phyloP scores from a whole-genome alignment of 306 rosid species.

The Glycine tomentella region DNA sequence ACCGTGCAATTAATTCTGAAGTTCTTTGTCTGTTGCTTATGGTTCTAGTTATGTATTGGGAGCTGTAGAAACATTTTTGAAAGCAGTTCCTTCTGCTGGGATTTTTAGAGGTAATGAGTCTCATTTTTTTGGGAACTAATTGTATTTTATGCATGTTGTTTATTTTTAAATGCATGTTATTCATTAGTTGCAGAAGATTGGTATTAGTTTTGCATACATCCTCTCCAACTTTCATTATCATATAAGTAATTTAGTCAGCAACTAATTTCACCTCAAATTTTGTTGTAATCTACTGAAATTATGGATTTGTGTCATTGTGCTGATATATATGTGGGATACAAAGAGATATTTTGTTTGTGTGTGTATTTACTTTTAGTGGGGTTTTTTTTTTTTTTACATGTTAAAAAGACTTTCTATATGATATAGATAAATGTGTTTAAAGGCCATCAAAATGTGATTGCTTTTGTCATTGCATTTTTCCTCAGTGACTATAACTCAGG shows the following conservation, averaged over 20 bases:
- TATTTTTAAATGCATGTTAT: constrained; percentile 12
- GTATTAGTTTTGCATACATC: constrained; percentile 5
- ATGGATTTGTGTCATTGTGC: constrained; percentile 8
- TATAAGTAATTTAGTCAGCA: constrained; percentile 20
- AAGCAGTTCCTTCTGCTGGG: constrained; percentile 95
- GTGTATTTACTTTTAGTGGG: not conserved
- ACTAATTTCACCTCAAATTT: constrained; percentile 27
- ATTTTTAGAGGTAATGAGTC: constrained; percentile 80
- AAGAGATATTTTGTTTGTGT: not conserved
- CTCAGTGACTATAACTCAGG: not conserved
- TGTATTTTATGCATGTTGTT: constrained; percentile 2
- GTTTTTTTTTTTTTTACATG: constrained; percentile 24
- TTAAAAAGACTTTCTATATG: not conserved
- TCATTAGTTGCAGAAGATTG: not conserved
- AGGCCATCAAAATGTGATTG: not conserved
- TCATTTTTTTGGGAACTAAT: constrained; percentile 19
- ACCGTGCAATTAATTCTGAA: constrained; percentile 34
- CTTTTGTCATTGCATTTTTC: not conserved
- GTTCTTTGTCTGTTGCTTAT: constrained; percentile 51
- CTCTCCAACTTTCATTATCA: not conserved
- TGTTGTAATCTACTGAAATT: constrained; percentile 18
- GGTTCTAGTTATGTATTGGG: constrained; percentile 92
- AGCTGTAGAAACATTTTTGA: constrained; percentile 98
- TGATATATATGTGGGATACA: constrained; percentile 23
- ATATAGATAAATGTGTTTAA: not conserved